Evolutionary conservation across 176 grass and related monocot species (phyloP).

Genomic region (Carex pumila): DNA sequence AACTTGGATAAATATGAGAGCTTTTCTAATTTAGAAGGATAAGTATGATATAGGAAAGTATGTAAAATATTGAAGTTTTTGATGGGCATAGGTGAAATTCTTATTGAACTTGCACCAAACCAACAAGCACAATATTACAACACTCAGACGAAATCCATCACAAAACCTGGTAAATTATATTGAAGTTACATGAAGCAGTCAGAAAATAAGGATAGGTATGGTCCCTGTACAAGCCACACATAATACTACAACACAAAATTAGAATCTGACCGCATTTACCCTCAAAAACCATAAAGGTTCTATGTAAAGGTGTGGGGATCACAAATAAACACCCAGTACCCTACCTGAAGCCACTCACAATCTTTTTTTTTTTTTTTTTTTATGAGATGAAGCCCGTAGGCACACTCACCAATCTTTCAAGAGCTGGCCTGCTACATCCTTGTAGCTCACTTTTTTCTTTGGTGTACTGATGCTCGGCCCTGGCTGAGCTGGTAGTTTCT

Average conservation of each 20-base stretch:
- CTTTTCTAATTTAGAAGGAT: not conserved
- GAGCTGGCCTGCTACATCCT: conserved; percentile 62
- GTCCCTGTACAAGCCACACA: not conserved
- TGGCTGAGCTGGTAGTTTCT: not conserved
- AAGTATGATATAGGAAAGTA: not conserved
- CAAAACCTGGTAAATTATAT: not conserved
- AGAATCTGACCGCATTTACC: not conserved
- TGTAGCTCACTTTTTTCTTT: conserved; percentile 94
- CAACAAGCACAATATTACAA: not conserved
- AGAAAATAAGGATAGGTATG: not conserved
- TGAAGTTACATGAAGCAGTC: not conserved
- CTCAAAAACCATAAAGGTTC: conserved; percentile 17
- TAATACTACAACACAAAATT: not conserved
- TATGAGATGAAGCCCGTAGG: too few relatives aligned
- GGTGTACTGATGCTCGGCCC: conserved; percentile 20
- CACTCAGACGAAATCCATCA: not conserved
- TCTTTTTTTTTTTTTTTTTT: not conserved
- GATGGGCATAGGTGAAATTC: not conserved
- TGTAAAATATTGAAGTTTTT: not conserved
- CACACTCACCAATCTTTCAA: conserved; percentile 69
- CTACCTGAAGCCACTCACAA: conserved; percentile 31
- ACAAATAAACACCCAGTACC: not conserved
- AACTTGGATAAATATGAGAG: not conserved
- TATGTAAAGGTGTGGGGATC: not conserved
- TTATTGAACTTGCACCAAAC: not conserved